Evolutionary conservation across 257 asterid species (phyloP), one percentile per base, ranked within the genome.

Genomic region (Henckelia pumila): DNA sequence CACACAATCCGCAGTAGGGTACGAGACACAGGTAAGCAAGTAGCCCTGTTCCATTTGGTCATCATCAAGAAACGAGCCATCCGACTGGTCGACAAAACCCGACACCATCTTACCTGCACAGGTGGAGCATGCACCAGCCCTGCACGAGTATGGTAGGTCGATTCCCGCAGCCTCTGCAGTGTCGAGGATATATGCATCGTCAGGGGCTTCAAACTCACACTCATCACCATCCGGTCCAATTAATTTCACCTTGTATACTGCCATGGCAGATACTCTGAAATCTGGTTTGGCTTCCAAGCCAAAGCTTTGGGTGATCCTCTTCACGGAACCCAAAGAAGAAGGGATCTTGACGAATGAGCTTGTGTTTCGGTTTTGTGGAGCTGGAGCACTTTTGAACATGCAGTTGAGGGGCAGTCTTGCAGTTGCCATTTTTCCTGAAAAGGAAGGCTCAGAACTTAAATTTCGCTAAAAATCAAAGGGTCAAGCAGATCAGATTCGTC

Each of bases 61-160:
- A 4, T 75, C 83, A 6, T 25, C 67, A 0, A 83, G 88, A 63
- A 75, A 75, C 13, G 85, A 66, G 10, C 83, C 83, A 13, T 80
- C 85, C 0, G 88, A 80, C 28, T 83, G 83, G 73, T 83, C 83
- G 1, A 80, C 83, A 4, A 58, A n/a, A 2, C 85, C 88, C 0
- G 77, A 59, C 19, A 49, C 72, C 28, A 77, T 7, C 21, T 73
- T 69, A 1, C 82, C 88, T 0, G 83, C 78, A 47, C 85, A 80
- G 21, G 85, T 75, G 1, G 79, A 64, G 74, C 88, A 83, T 4
- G 88, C 7, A 16, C 88, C 85, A 0, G 85, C 85, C 29, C 83
- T 58, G 59, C 85, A 83, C 2, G 83, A 79, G 66, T 79, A 82
- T 0, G 85, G 85, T 33, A 82, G 61, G 8, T 77, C 85, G 4